Evolutionary conservation across 2,329 filamentous ascomycete species (phyloP).

Genomic region (Trichoderma pleuroti): DNA sequence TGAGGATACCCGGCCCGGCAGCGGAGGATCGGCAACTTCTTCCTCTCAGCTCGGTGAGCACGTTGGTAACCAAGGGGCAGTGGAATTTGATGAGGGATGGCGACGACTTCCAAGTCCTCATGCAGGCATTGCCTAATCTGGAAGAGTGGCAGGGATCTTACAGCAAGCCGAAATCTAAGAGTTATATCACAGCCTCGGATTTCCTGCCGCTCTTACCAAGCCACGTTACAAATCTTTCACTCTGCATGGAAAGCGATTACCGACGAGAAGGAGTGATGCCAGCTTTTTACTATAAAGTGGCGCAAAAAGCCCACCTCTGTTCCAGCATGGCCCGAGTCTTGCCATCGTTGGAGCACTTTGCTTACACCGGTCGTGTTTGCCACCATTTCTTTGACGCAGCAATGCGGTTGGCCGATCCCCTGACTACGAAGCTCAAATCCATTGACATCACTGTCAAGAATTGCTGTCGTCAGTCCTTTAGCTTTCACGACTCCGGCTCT

Average conservation of each 20-base stretch:
- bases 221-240: conserved; percentile 59
- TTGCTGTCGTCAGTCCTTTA: conserved; percentile 57
- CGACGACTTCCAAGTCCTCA: conserved; percentile 60
- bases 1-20: conserved; percentile 22
- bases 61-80: conserved; percentile 68
- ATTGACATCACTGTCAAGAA: conserved; percentile 73
- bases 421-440: conserved; percentile 55
- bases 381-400: conserved; percentile 63
- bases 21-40: conserved; percentile 38
- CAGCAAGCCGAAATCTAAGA: conserved; percentile 71
- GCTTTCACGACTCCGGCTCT: conserved; percentile 61
- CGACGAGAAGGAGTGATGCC: conserved; percentile 60
- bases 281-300: conserved; percentile 58
- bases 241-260: conserved; percentile 71
- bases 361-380: conserved; percentile 70
- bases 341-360: conserved; percentile 62
- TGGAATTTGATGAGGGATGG: conserved; percentile 70
- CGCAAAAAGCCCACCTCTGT: conserved; percentile 62
- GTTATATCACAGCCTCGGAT: conserved; percentile 65
- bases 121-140: conserved; percentile 62
- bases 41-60: conserved; percentile 55
- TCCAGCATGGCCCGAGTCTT: conserved; percentile 57
- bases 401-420: conserved; percentile 46
- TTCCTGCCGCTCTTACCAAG: conserved; percentile 57
- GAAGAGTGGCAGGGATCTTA: conserved; percentile 60